Percentiles rank a stretch among this genome's conserved stretches.
These are phyloP conservation scores for Mycena sp. DNA, from an alignment of 1,284 basidiomycete genomes.

Conservation along the genomic window DNA sequence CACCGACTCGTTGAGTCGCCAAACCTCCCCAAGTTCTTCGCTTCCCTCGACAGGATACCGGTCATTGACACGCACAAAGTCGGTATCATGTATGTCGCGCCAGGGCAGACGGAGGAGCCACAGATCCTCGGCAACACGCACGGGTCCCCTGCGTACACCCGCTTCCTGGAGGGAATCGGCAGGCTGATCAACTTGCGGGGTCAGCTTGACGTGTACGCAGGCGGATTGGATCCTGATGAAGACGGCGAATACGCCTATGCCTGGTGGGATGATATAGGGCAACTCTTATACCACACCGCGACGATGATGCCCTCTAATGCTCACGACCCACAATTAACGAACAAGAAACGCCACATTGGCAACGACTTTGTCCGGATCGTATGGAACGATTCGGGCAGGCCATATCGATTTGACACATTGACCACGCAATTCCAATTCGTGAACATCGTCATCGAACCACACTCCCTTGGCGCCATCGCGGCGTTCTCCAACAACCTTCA, in stretches of 20 bases:
- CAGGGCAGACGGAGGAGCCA: constrained; percentile 85
- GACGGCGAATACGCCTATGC: constrained; percentile 97
- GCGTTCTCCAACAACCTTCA: constrained; percentile 82
- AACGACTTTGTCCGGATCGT: constrained; percentile 97
- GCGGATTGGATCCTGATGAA: constrained; percentile 88
- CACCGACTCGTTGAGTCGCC: constrained; percentile 62
- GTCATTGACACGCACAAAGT: constrained; percentile 99
- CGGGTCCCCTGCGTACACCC: constrained; percentile 94
- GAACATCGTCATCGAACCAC: constrained; percentile 96
- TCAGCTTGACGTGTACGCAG: constrained; percentile 94
- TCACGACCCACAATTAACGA: constrained; percentile 73
- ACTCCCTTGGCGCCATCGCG: constrained; percentile 85
- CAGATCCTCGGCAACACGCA: constrained; percentile 93
- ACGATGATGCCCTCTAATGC: constrained; percentile 93
- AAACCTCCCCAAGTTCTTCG: constrained; percentile 64
- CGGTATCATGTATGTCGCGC: constrained; percentile 95
- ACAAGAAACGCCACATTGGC: constrained; percentile 94
- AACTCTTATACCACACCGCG: constrained; percentile 95
- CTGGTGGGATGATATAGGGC: constrained; percentile 98
- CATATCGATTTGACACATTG: constrained; percentile 93
- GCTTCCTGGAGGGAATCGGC: constrained; percentile 92
- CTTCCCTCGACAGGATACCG: constrained; percentile 85
- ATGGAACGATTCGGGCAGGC: constrained; percentile 93
- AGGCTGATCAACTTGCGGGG: constrained; percentile 91
- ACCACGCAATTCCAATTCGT: constrained; percentile 96